Percentiles rank a stretch among this genome's conserved stretches.
These are phyloP conservation scores for Clohesyomyces aquaticus DNA, from an alignment of 495 filamentous ascomycete species.

Conservation along the genomic window DNA sequence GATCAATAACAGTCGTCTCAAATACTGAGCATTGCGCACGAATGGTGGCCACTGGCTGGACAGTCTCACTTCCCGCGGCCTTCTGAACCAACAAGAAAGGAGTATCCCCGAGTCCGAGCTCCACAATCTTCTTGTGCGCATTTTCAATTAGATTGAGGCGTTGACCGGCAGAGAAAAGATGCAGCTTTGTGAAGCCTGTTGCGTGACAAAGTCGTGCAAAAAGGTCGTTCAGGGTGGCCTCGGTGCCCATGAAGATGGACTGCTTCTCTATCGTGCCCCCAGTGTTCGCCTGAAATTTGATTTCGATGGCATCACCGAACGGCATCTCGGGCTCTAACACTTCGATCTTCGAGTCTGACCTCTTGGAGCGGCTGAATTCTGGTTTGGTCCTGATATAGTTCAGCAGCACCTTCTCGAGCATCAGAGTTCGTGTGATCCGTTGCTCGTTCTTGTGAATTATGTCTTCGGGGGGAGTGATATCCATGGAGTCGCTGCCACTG, in stretches of 20 bases:
- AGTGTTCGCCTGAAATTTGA: slow-evolving; percentile 78
- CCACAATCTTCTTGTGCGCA: slow-evolving; percentile 46
- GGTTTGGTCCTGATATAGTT: slow-evolving; percentile 24
- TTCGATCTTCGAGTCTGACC: slow-evolving; percentile 31
- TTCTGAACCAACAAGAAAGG: slow-evolving; percentile 51
- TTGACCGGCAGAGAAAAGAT: slow-evolving; percentile 56
- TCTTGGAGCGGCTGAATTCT: slow-evolving; percentile 29
- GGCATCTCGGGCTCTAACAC: slow-evolving; percentile 15
- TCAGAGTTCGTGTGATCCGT: slow-evolving; percentile 32
- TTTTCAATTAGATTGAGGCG: slow-evolving; percentile 53
- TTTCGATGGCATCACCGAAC: slow-evolving; percentile 52
- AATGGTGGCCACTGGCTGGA: slow-evolving; percentile 5
- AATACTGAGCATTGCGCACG: slow-evolving; percentile 31
- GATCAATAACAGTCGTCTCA: slow-evolving; percentile 61
- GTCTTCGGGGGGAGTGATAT: slow-evolving; percentile 21
- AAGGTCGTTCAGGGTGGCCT: slow-evolving; percentile 69
- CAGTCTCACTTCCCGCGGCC: slow-evolving; percentile 42
- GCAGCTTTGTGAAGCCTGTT: slow-evolving; percentile 66
- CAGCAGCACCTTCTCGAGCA: slow-evolving; percentile 36
- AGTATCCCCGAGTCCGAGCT: slow-evolving; percentile 40
- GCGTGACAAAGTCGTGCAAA: slow-evolving; percentile 63
- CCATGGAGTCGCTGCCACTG: slow-evolving; percentile 26
- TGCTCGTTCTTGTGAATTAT: slow-evolving; percentile 12
- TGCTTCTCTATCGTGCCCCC: slow-evolving; percentile 57
- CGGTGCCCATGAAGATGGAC: slow-evolving; percentile 63